Evolutionary conservation across 2,329 filamentous ascomycete species (phyloP).

Genomic region (Paecilomyces fulvus): DNA sequence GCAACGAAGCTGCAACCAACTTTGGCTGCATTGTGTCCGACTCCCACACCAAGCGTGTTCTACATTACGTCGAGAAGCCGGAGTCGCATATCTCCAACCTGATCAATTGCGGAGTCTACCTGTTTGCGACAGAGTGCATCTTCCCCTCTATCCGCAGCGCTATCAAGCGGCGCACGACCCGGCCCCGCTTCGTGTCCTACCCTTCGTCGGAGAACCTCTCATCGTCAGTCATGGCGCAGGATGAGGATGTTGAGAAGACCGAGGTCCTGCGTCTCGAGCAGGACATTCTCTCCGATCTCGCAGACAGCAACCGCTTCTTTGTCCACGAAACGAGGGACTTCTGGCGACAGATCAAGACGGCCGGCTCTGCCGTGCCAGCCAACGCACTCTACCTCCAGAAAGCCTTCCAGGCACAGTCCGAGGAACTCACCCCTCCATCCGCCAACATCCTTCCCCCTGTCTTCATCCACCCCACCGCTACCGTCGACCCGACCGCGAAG

Average conservation of each 20-base stretch:
- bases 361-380: slow-evolving; percentile 89
- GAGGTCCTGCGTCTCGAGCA: slow-evolving; percentile 92
- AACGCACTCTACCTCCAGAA: slow-evolving; percentile 96
- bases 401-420: slow-evolving; percentile 72
- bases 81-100: slow-evolving; percentile 96
- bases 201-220: slow-evolving; percentile 92
- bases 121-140: slow-evolving; percentile 90
- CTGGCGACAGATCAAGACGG: slow-evolving; percentile 99
- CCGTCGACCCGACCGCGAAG: slow-evolving; percentile 90
- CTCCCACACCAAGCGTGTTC: slow-evolving; percentile 82
- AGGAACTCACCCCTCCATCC: slow-evolving; percentile 74
- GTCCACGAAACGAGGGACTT: slow-evolving; percentile 99
- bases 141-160: slow-evolving; percentile 91
- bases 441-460: slow-evolving; percentile 85
- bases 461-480: slow-evolving; percentile 86
- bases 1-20: slow-evolving; percentile 85
- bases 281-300: slow-evolving; percentile 90
- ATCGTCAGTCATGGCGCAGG: slow-evolving; percentile 54
- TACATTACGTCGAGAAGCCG: slow-evolving; percentile 99
- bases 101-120: slow-evolving; percentile 98
- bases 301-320: slow-evolving; percentile 96
- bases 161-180: slow-evolving; percentile 90
- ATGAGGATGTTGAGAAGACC: slow-evolving; percentile 67
- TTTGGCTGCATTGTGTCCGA: slow-evolving; percentile 98
- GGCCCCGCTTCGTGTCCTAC: slow-evolving; percentile 87